Conservation (phyloP, 2,329 filamentous ascomycete species). For the Ophiosphaerella korrae region DNA sequence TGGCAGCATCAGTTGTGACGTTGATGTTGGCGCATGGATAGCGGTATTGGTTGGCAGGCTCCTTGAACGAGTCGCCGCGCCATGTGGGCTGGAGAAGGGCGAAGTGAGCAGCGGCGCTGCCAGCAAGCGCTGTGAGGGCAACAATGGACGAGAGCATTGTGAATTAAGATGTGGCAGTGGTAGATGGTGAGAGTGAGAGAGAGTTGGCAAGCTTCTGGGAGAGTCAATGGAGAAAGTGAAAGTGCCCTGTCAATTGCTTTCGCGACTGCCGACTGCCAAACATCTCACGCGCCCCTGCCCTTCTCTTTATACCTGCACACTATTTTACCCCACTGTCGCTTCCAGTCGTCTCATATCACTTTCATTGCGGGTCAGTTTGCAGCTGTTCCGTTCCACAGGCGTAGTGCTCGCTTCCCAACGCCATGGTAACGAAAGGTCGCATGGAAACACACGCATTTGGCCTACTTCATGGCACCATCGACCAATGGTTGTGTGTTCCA, state of each 20-base stretch:
- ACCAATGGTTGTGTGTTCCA: neutral
- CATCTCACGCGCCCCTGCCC: constrained; percentile 6
- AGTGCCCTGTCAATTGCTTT: constrained; percentile 1
- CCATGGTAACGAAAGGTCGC: constrained; percentile 9
- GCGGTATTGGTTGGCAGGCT: constrained; percentile 45
- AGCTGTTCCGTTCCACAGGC: neutral
- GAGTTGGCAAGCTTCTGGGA: neutral
- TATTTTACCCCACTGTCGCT: neutral
- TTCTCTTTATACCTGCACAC: constrained; percentile 11
- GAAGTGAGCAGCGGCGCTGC: constrained; percentile 51
- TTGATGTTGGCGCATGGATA: constrained; percentile 51
- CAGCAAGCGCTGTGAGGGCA: constrained; percentile 28
- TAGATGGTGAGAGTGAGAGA: neutral
- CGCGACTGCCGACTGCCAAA: neutral
- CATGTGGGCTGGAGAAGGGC: constrained; percentile 48
- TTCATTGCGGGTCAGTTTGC: neutral
- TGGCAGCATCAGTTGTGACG: constrained; percentile 44
- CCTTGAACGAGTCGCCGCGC: constrained; percentile 50
- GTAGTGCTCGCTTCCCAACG: constrained; percentile 6
- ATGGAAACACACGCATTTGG: constrained; percentile 5
- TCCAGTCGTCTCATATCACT: neutral
- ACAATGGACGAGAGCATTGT: constrained; percentile 31
- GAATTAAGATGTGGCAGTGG: neutral
- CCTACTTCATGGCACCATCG: neutral
- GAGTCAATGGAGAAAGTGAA: neutral